Conservation (phyloP, 23 red algal species). For the Gracilariopsis chorda region DNA sequence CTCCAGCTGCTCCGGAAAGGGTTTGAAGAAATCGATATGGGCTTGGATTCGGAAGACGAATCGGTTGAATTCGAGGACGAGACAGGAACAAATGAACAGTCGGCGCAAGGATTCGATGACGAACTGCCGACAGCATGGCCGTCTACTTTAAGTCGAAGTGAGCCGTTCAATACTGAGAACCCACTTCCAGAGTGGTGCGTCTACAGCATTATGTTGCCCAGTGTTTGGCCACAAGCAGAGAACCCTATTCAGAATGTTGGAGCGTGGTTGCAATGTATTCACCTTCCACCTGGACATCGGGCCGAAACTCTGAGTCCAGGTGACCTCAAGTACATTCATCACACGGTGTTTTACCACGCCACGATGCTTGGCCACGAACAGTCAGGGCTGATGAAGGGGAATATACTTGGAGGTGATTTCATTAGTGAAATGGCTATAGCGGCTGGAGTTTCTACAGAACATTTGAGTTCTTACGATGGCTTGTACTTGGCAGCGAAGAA, state of each 20-base stretch:
- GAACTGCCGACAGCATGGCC: not conserved
- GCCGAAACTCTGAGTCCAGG: not conserved
- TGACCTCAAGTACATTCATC: not conserved
- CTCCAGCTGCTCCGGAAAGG: no score
- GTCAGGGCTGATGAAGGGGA: not conserved
- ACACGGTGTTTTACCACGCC: not conserved
- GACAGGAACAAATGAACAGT: no score
- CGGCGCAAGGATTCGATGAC: not conserved
- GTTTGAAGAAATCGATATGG: no score
- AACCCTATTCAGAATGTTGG: not conserved
- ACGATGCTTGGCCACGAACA: not conserved
- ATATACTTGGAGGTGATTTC: not conserved
- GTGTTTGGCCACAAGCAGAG: not conserved
- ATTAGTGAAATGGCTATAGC: no score
- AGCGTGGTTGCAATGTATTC: not conserved
- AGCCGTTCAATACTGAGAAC: not conserved
- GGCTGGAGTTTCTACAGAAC: not conserved
- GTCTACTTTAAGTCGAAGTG: not conserved
- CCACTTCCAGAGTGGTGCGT: not conserved
- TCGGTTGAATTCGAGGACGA: no score
- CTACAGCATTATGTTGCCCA: not conserved
- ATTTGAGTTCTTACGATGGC: not conserved
- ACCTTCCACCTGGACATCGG: not conserved
- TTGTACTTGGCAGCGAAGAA: not conserved
- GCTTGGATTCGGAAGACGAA: no score